Conservation (phyloP, 306 rosid genomes). For the Quercus suber region DNA sequence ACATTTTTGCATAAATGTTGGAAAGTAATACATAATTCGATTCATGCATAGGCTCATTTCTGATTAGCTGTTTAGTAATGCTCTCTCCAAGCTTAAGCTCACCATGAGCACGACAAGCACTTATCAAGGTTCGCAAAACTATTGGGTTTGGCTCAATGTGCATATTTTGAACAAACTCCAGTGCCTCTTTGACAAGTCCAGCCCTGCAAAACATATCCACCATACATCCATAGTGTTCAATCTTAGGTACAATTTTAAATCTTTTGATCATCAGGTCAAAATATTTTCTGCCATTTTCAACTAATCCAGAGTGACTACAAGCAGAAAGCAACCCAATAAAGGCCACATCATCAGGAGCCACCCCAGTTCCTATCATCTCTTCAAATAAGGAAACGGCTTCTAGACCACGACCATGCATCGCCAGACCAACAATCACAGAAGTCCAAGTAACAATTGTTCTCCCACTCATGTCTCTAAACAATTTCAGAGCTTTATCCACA, state of each 20-base stretch:
- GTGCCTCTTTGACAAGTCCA: conserved; percentile 73
- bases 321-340: conserved; percentile 87
- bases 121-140: conserved; percentile 64
- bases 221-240: conserved; percentile 92
- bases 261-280: conserved; percentile 52
- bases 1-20: conserved; percentile 76
- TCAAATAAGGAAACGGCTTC: conserved; percentile 71
- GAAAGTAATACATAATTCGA: conserved; percentile 82
- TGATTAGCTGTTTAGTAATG: conserved; percentile 56
- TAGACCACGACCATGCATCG: conserved; percentile 80
- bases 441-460: conserved; percentile 89
- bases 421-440: conserved; percentile 77
- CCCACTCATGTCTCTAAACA: conserved; percentile 53
- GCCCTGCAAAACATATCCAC: conserved; percentile 87
- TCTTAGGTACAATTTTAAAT: conserved; percentile 58
- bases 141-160: conserved; percentile 71
- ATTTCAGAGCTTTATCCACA: conserved; percentile 60
- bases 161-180: conserved; percentile 62
- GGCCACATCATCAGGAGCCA: conserved; percentile 73
- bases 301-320: conserved; percentile 81
- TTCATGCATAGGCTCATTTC: conserved; percentile 62
- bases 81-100: conserved; percentile 73
- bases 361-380: conserved; percentile 58
- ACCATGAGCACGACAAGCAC: conserved; percentile 70
- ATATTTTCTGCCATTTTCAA: conserved; percentile 61